phyloP scores from a whole-genome alignment of 805 yeast species.

The Candida ortonii region DNA sequence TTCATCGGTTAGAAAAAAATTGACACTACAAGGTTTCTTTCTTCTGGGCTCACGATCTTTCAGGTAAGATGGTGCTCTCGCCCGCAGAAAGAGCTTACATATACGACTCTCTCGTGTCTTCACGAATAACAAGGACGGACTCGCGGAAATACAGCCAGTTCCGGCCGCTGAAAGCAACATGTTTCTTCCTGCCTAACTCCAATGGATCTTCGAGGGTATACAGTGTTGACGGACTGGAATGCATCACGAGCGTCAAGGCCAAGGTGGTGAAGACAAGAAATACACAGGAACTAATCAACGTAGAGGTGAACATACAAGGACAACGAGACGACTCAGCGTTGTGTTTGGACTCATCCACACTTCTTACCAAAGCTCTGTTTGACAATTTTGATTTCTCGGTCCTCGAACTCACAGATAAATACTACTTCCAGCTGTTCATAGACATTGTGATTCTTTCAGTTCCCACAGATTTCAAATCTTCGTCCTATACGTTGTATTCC shows the following conservation, averaged over 20 bases:
- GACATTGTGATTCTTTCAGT: constrained; percentile 79
- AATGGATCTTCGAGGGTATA: constrained; percentile 91
- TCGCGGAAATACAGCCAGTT: constrained; percentile 72
- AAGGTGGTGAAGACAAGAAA: constrained; percentile 55
- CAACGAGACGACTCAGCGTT: constrained; percentile 75
- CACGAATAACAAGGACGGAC: constrained; percentile 69
- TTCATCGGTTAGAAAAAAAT: constrained; percentile 3
- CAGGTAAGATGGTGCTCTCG: constrained; percentile 68
- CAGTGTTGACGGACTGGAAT: constrained; percentile 87
- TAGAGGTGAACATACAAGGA: constrained; percentile 81
- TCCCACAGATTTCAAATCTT: constrained; percentile 31
- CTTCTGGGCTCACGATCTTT: neutral
- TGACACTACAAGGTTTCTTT: constrained; percentile 2
- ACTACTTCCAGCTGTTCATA: constrained; percentile 71
- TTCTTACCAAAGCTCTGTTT: constrained; percentile 51
- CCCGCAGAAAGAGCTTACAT: constrained; percentile 76
- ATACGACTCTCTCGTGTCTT: constrained; percentile 68
- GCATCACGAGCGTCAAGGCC: constrained; percentile 86
- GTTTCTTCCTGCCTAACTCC: constrained; percentile 78
- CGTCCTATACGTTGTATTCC: constrained; percentile 70
- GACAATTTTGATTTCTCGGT: constrained; percentile 51
- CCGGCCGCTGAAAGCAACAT: constrained; percentile 80
- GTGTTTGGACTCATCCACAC: constrained; percentile 59
- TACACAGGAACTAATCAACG: constrained; percentile 54
- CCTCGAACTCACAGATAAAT: constrained; percentile 66